Percentiles rank a stretch among this genome's conserved stretches.
phyloP scores from a whole-genome alignment of 2,329 filamentous ascomycete genomes.

The Colletotrichum paranaense region DNA sequence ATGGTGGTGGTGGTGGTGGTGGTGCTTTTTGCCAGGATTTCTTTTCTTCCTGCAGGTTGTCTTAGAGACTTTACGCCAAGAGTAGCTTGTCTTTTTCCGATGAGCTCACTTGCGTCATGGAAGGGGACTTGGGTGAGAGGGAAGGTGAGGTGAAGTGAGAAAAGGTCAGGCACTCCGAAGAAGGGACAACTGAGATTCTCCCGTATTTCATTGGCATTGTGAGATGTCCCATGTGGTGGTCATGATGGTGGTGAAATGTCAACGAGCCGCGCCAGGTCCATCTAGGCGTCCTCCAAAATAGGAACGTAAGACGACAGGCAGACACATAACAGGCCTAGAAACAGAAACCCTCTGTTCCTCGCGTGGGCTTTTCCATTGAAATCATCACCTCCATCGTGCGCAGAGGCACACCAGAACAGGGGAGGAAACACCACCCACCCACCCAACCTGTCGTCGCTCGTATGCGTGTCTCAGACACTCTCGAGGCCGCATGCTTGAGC shows the following conservation, averaged over 20 bases:
- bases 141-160: neutral
- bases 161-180: neutral
- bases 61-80: neutral
- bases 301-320: constrained; percentile 1
- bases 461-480: constrained; percentile 32
- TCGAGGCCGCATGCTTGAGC: constrained; percentile 23
- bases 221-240: neutral
- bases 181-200: neutral
- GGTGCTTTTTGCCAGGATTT: neutral
- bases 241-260: neutral
- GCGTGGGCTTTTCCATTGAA: neutral
- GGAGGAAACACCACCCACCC: neutral
- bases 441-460: neutral
- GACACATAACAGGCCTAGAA: neutral
- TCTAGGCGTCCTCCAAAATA: neutral
- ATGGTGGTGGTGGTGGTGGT: neutral
- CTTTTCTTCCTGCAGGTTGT: neutral
- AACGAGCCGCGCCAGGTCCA: neutral
- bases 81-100: neutral
- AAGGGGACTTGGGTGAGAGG: neutral
- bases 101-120: neutral
- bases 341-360: neutral
- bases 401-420: too few species aligned
- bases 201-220: neutral
- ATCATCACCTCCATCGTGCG: neutral